Base-by-base conservation (phyloP, 257 asterid genomes). In the Asclepias syriaca region DNA sequence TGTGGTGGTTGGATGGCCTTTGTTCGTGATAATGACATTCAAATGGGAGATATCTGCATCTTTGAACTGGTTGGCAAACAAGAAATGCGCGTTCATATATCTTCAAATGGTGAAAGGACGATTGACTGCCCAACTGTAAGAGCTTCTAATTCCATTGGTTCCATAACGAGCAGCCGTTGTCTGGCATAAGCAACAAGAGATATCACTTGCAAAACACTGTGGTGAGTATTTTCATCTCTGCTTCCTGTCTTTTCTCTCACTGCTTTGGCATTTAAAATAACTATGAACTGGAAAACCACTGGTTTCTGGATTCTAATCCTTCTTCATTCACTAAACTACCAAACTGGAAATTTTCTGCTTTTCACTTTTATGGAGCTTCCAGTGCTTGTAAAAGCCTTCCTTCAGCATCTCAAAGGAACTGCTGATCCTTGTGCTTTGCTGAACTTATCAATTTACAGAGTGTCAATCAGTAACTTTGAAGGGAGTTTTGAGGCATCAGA, bases 1-100 rank as follows among this genome's bases (percentile, higher is more conserved):
- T 93, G 98, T 80, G 98, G 98, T 75, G 98, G 98, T 61, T 93
- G 98, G 98, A 88, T 91, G 87, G 94, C 97, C 66, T 93, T 93
- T 86, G 97, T 90, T 73, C 95, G 97, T 66, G 95, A 88, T 43
- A 93, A 93, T 74, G 82, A 84, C 76, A 79, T 92, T 79, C 96
- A 87, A 80, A 79, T 88, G 87, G 98, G 98, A 67, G 98, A 92
- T 79, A 90, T 92, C 66, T 92, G 98, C 93, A 92, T 92, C 70
- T 92, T 92, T 76, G 98, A 92, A 85, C 91, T 90, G 19, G 78
- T 88, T 76, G 96, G 91, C 72, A 84, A 80, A 68, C 85, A 89
- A 68, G 91, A 90, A 78, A 87, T 92, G 97, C 89, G 91, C 19
- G 98, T 92, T 54, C 98, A 92, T 81, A 75, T 92, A 75, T 88